These are phyloP conservation scores for Penicillium sclerotiorum DNA, from an alignment of 2,329 filamentous ascomycete species.

Conservation along the genomic window DNA sequence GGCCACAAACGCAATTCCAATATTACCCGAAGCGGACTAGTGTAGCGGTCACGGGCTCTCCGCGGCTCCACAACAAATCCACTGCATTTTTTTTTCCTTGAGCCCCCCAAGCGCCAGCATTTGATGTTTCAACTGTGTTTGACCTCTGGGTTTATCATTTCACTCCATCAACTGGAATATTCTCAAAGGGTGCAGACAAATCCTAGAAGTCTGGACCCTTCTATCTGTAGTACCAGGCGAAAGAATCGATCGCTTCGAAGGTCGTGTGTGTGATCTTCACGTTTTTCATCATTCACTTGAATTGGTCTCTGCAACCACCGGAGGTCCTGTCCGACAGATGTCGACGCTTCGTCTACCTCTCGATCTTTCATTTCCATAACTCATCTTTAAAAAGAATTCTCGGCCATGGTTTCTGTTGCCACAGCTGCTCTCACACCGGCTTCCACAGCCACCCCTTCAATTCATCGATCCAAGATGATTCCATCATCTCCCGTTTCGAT, in stretches of 20 bases:
- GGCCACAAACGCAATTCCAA: conserved; percentile 19
- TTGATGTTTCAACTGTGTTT: conserved; percentile 14
- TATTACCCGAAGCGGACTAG: conserved; percentile 17
- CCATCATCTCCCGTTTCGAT: conserved; percentile 39
- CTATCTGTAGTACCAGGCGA: background rate
- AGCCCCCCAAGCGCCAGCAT: conserved; percentile 8
- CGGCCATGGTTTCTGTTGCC: conserved; percentile 40
- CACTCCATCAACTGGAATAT: conserved; percentile 9
- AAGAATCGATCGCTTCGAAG: background rate
- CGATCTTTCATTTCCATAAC: conserved; percentile 5
- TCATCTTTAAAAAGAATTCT: conserved; percentile 1
- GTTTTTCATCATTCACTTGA: conserved; percentile 5
- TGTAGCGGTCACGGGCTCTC: conserved; percentile 27
- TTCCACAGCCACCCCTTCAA: conserved; percentile 26
- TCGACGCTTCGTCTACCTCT: conserved; percentile 14
- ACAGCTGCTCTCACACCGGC: conserved; percentile 31
- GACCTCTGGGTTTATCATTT: conserved; percentile 12
- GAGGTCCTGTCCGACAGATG: conserved; percentile 25
- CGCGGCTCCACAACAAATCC: conserved; percentile 26
- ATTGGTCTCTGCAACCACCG: conserved; percentile 6
- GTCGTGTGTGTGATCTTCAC: conserved; percentile 3
- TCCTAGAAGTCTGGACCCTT: background rate
- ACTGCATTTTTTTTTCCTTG: conserved; percentile 7
- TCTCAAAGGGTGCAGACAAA: background rate
- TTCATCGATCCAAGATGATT: conserved; percentile 35